Base-by-base conservation (phyloP, 2,329 filamentous ascomycete genomes). In the Aspergillus viridinutans region DNA sequence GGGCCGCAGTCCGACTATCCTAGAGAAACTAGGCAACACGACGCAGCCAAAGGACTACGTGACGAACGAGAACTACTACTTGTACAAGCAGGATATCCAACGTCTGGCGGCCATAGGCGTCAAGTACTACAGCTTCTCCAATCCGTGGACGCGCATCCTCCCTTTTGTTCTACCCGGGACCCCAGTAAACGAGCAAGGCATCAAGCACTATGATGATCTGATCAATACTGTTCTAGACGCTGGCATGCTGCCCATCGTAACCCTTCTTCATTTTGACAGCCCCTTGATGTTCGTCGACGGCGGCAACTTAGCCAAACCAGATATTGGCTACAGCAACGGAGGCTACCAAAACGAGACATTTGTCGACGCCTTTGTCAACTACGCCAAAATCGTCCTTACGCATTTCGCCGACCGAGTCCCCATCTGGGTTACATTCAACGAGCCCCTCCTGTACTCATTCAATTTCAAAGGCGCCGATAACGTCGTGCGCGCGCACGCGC, bases 391-490 rank as follows among this genome's bases (percentile, higher is more conserved):
- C 17, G 65, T 74, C 3, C 70, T 78, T 17, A 64, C 71, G 0
- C 69, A 74, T 35, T 76, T 69, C 43, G 72, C 70, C 2, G 72
- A 76, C 32, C 62, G 72, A 3, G 73, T 78, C 0, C 74, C 74
- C 0, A 65, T 75, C 14, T 78, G 74, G 74, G 66, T 76, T 10
- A 77, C 74, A 0, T 72, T 76, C 63, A 78, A 77, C 48, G 74
- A 78, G 55, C 74, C 75, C 0, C 60, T 73, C 4, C 63, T 74
- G 0, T 73, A 74, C 50, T 70, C 66, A 0, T 68, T 63, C 43
- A 75, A 73, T 21, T 82, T 85, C 32, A 80, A 80, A 0, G 65
- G 74, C 2, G 74, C 78, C 48, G 77, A 82, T n/a, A 79, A 83
- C 2, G 74, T 81, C 0, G 75, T 79, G 12, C 77, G 76, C 4